Evolutionary conservation across 2,329 filamentous ascomycete species (phyloP), one percentile per base, ranked within the genome.

Genomic region (Leptographium wingfieldii): DNA sequence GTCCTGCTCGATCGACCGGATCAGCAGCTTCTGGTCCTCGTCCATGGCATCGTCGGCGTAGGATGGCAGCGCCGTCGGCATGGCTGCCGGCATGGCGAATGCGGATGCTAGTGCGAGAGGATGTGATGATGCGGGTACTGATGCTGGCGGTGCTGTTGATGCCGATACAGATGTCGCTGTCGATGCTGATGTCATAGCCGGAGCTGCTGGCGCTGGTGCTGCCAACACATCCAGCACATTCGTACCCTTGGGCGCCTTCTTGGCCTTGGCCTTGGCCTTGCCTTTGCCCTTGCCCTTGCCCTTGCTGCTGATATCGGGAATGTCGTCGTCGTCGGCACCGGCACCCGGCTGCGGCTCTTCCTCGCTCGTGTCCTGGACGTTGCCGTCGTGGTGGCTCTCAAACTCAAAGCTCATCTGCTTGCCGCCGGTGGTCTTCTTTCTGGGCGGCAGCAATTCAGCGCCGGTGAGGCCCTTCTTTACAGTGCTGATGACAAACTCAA

Each of bases 391-490:
- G 61, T 80, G 78, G 67, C 82, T 80, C 67, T 87, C 84, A 66
- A 89, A 89, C 59, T 86, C 84, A 63, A 88, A 85, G 69, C 85
- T 88, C 84, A 89, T 89, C 64, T 85, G 80, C 68, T 86, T 86
- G 59, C 82, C 82, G 40, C 80, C 80, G 58, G 81, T 76, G 10
- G 77, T 78, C 66, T 79, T 77, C 38, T 19, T n/a, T 19, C 38
- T 29, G 12, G n/a, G n/a, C 25, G 38, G 12, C 35, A 10, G 19
- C 22, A 11, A 31, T 25, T 57, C 56, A 29, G 80, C 81, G 40
- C 81, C 83, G 3, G 81, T 82, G 61, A 77, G 76, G 22, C 82
- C 81, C 29, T 73, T 69, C 22, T 78, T 74, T n/a, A 82, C 79
- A 59, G 82, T 81, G 51, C 87, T 88, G 64, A 91, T 82, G 53